A percentile compares a stretch with the other conserved stretches of the same genome.
These are phyloP conservation scores for Colletotrichum spinosum DNA, from an alignment of 2,329 filamentous ascomycete species.

Conservation along the genomic window DNA sequence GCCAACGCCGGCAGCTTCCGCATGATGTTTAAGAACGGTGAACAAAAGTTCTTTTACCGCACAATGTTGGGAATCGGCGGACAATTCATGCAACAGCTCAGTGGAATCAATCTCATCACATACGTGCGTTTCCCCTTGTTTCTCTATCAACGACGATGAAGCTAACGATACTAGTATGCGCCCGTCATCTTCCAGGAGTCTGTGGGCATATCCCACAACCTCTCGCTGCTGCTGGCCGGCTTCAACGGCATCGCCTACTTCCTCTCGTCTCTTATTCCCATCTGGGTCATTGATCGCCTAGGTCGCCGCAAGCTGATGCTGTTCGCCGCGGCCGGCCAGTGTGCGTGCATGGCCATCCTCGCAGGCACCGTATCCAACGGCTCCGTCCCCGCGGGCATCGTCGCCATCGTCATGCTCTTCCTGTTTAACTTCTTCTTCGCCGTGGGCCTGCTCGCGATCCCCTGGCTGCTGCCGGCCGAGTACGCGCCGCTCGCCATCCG, in stretches of 20 bases:
- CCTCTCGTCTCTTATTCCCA: constrained; percentile 45
- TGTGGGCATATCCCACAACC: constrained; percentile 54
- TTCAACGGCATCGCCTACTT: constrained; percentile 58
- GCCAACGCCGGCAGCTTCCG: constrained; percentile 47
- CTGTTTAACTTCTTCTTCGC: constrained; percentile 57
- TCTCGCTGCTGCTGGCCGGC: constrained; percentile 64
- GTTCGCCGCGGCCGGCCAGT: constrained; percentile 52
- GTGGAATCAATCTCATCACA: constrained; percentile 50
- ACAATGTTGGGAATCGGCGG: constrained; percentile 55
- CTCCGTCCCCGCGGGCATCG: constrained; percentile 51
- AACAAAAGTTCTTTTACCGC: constrained; percentile 53
- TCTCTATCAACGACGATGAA: rapidly evolving
- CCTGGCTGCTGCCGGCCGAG: constrained; percentile 56
- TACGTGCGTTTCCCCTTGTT: neutral
- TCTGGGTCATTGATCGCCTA: constrained; percentile 53
- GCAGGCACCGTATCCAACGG: constrained; percentile 56
- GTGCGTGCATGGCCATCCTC: constrained; percentile 58
- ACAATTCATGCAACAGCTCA: constrained; percentile 58
- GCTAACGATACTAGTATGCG: constrained; percentile 43
- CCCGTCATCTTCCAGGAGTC: constrained; percentile 58
- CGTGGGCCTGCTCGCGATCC: constrained; percentile 53
- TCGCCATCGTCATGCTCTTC: constrained; percentile 58
- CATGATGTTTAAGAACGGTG: constrained; percentile 54
- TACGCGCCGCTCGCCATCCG: constrained; percentile 55
- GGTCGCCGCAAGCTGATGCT: constrained; percentile 71